Base-by-base conservation (phyloP, 169 alveolate species). In the Plasmodium malariae region DNA sequence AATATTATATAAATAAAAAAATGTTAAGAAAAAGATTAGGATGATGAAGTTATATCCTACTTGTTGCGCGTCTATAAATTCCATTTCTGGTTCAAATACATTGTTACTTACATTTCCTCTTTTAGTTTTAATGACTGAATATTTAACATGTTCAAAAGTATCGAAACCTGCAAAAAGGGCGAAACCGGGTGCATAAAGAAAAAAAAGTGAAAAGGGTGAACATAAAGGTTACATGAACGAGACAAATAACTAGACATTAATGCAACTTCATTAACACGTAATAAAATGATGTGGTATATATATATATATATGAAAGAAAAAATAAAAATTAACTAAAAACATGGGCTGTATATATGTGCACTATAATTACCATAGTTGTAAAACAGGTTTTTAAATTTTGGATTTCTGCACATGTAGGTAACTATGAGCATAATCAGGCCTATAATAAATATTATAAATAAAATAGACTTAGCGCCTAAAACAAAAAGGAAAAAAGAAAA, bases 51-150 rank as follows among this genome's bases (percentile, higher is more conserved):
- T 21, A 36, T 17, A 48, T 70, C 73, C 30, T 87, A 74, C 92
- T 85, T 94, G 96, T 63, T 94, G 95, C 28, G 96, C 96, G 40
- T 94, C 96, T 48, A 94, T 94, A 54, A 94, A 94, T 19, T 94
- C 96, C 74, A 94, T 88, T 69, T 94, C 96, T 30, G 96, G 96
- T 59, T 94, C 96, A 51, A 94, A 94, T 34, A 91, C 91, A 32
- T 89, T 89, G 26, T 68, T 86, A 26, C 26, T 74, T 59, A 87
- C 74, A 30, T 89, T 51, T 21, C 74, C 74, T 65, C 71, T 72
- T 49, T 89, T 92, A 65, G 91, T 67, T 72, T 89, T 89, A 49
- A 94, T 74, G 24, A 94, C 92, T 4, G 96, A 55, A 62, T 92
- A 94, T 19, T 93, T 93, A 32, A 92, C 95, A 83, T 92, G 88